Conservation (phyloP, 2,329 filamentous ascomycete genomes). For the Alternaria longipes region DNA sequence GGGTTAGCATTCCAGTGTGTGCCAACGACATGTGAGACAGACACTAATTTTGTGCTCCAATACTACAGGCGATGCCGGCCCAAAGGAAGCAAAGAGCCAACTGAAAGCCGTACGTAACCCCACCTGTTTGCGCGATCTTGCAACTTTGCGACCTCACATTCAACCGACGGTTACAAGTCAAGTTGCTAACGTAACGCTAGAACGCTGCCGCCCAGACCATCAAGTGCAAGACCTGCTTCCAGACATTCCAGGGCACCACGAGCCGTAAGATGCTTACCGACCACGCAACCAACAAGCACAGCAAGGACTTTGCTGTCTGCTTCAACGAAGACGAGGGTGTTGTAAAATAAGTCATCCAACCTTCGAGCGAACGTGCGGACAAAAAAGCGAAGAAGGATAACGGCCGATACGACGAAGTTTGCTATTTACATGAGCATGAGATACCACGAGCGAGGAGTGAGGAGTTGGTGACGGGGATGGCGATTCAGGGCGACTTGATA, state of each 20-base stretch:
- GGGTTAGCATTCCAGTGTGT: conserved; percentile 27
- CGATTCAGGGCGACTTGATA: conserved; percentile 4
- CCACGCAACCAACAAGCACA: conserved; percentile 80
- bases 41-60: background rate
- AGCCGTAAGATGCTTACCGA: conserved; percentile 75
- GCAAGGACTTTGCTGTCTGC: conserved; percentile 74
- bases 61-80: conserved; percentile 2
- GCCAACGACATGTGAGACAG: conserved; percentile 39
- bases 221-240: conserved; percentile 79
- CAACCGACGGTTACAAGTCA: background rate
- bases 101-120: conserved; percentile 40
- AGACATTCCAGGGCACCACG: conserved; percentile 80
- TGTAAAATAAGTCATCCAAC: conserved; percentile 28
- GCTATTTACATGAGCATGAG: conserved; percentile 27
- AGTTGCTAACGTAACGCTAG: conserved; percentile 51
- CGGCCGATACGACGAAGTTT: conserved; percentile 14
- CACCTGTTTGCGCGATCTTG: background rate
- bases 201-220: conserved; percentile 79
- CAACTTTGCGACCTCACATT: background rate
- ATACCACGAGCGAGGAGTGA: conserved; percentile 33
- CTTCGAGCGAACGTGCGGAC: conserved; percentile 6
- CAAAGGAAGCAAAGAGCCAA: conserved; percentile 7
- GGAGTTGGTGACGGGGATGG: conserved; percentile 14
- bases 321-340: conserved; percentile 60
- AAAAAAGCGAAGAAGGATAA: conserved; percentile 9